These are phyloP conservation scores for Ceratocystis papillata DNA, from an alignment of 2,329 filamentous ascomycete species.

Conservation along the genomic window DNA sequence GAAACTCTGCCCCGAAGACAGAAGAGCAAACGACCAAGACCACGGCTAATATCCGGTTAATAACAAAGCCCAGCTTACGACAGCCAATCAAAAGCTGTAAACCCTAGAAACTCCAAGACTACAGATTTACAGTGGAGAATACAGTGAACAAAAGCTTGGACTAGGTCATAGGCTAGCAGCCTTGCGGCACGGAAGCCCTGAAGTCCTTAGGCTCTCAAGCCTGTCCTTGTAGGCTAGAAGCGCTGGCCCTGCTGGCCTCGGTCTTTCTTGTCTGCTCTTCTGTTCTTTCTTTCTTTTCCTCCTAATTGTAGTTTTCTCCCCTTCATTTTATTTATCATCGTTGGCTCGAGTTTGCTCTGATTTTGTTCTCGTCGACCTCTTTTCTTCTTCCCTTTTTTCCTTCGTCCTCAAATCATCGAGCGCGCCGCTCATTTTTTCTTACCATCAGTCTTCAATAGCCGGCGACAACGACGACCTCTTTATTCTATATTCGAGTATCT, in stretches of 20 bases:
- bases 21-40: neutral
- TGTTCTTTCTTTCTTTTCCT: neutral
- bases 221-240: neutral
- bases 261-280: neutral
- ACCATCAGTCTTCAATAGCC: neutral
- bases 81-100: neutral
- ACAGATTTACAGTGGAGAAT: neutral
- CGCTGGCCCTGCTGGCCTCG: neutral
- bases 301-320: neutral
- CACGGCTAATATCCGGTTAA: neutral
- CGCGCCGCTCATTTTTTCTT: neutral
- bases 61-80: rapidly evolving
- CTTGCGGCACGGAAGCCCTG: neutral
- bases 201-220: neutral
- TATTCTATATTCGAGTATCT: constrained; percentile 9
- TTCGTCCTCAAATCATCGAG: neutral
- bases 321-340: neutral
- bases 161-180: neutral
- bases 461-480: neutral
- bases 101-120: no score
- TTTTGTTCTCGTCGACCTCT: neutral
- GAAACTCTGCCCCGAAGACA: neutral
- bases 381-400: neutral
- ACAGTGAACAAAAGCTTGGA: neutral
- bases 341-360: constrained; percentile 1